Evolutionary conservation across 805 yeast species (phyloP), one percentile per base, ranked within the genome.

Genomic region (Metschnikowia kunwiensis): DNA sequence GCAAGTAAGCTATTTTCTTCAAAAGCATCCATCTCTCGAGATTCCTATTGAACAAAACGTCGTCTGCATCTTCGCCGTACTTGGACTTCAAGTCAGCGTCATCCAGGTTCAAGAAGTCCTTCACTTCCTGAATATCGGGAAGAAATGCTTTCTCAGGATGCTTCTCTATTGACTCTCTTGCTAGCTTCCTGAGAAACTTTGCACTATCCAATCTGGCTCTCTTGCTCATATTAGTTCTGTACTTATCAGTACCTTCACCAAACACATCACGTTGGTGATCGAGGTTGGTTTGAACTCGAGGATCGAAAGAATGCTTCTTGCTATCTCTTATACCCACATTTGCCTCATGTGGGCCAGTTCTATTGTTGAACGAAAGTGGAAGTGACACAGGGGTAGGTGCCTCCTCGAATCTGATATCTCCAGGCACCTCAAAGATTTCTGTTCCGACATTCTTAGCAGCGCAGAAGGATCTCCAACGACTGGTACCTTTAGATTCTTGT

Each of bases 291-390:
- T 80, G 80, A 23, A 89, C 80, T 55, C 97, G 75, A 0, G 89
- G 74, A 58, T 91, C 97, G 1, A 80, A 72, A 7, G 96, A 86
- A 35, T 79, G 77, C 37, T 79, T 77, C 63, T 91, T 91, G 53
- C 76, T 78, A 41, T 88, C 96, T 38, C 95, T 67, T 14, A 91
- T 74, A 34, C 97, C 97, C 25, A 67, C 62, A 54, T 91, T 91
- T 19, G 86, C 95, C 38, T 74, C 82, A 37, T 62, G 64, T 0
- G 64, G 50, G 19, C 97, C 96, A 0, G 96, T 94, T 51, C 94
- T 72, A 53, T 86, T 79, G 57, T 89, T 91, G 63, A 89, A 91
- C 0, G 95, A 80, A n/a, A 63, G 45, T 2, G 72, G 71, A 24
- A 65, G 51, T 1, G 72, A 54, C 26, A 64, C 44, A 6, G 72